Percentiles rank a stretch among this genome's conserved stretches.
phyloP scores from a whole-genome alignment of 1,284 basidiomycete genomes.

The Cryptococcus sp. region DNA sequence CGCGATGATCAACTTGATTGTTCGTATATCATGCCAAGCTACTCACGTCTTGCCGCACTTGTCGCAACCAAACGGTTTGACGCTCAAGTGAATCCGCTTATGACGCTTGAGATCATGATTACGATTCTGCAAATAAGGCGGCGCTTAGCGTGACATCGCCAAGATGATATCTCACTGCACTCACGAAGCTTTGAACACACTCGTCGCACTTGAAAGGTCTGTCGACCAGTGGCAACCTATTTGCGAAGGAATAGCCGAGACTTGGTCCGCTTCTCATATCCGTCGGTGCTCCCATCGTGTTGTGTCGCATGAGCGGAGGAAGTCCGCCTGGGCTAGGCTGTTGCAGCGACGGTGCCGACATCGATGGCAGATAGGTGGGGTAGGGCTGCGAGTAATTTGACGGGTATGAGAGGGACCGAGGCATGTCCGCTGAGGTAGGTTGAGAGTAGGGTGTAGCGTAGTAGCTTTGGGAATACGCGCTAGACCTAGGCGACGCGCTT shows the following conservation, averaged over 20 bases:
- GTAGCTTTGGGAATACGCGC: slow-evolving; percentile 15
- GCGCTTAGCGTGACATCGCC: neutral
- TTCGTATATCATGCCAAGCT: neutral
- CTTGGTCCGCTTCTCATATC: slow-evolving; percentile 20
- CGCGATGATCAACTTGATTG: neutral
- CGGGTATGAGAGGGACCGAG: slow-evolving; percentile 47
- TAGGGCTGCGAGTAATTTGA: slow-evolving; percentile 34
- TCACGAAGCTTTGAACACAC: slow-evolving; percentile 54
- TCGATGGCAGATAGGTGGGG: slow-evolving; percentile 21
- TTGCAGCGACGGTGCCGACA: slow-evolving; percentile 18
- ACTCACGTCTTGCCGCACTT: slow-evolving; percentile 54
- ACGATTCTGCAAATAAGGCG: slow-evolving; percentile 42
- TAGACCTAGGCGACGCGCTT: slow-evolving; percentile 14
- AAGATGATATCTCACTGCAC: slow-evolving; percentile 13
- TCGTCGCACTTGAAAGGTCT: slow-evolving; percentile 55
- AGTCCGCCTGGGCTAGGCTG: slow-evolving; percentile 9
- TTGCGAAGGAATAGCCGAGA: slow-evolving; percentile 39
- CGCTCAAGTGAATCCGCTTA: slow-evolving; percentile 54
- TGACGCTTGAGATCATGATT: slow-evolving; percentile 56
- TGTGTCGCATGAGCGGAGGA: slow-evolving; percentile 34
- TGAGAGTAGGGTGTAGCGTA: slow-evolving; percentile 24
- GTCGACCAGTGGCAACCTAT: slow-evolving; percentile 43
- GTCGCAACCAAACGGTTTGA: slow-evolving; percentile 55
- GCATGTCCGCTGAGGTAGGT: slow-evolving; percentile 42
- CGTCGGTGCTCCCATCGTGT: slow-evolving; percentile 27